Base-by-base conservation (phyloP, 2,329 filamentous ascomycete genomes). In the Aspergillus puulaauensis region DNA sequence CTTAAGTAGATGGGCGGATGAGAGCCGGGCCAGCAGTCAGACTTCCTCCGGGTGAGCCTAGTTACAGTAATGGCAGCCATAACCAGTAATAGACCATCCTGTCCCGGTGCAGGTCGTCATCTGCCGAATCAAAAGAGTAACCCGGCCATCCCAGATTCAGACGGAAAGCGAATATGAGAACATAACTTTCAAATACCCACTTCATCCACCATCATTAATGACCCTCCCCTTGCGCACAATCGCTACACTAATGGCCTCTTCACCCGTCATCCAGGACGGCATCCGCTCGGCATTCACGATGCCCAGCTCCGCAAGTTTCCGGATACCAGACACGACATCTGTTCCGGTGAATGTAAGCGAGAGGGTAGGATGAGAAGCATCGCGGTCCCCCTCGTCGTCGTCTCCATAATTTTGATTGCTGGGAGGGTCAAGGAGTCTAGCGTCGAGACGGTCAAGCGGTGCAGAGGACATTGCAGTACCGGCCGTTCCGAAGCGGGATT, bases 191-290 rank as follows among this genome's bases (percentile, higher is more conserved):
- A 6, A 37, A 6, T 31, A 31, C 7, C 14, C 2, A 9, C 14
- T 37, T 37, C 65, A 65, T 52, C 65, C 61, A 55, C 44, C 52
- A 23, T 65, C 60, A 14, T 56, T 65, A 21, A 58, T 23, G 5
- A 72, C 48, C n/a, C 68, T 66, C 9, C 91, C 90, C 58, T 85
- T 74, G 62, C 81, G 82, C 4, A 96, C 85, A 27, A 85, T 82
- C 0, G 90, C 89, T 39, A 87, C 81, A 53, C 90, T 95, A 5
- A 95, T 86, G 0, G 87, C 89, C 45, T 91, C 89, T 68, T 96
- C 91, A 2, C 91, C 92, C 1, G 91, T 95, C 87, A 96, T 88
- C 91, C 91, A 96, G 0, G 89, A 89, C 0, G 92, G 91, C 89
- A 96, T 93, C 54, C 80, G 84, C 66, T 87, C 83, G 1, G 90